These are phyloP conservation scores for Fistulina hepatica DNA, from an alignment of 1,284 basidiomycete species.

Conservation along the genomic window DNA sequence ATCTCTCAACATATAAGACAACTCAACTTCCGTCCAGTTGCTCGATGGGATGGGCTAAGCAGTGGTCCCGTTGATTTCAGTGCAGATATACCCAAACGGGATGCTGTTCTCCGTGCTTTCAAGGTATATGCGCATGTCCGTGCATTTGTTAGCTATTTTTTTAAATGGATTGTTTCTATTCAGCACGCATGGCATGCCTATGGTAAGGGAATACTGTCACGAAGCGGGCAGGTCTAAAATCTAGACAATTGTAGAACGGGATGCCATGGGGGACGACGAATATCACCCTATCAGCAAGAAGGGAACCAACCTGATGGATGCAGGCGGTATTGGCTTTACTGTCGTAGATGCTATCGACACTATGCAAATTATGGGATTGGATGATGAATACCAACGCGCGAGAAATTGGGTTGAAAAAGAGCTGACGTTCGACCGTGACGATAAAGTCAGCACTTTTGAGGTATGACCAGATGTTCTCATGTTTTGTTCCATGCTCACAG, in stretches of 20 bases:
- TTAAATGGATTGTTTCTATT: slow-evolving; percentile 10
- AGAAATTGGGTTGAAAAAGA: slow-evolving; percentile 66
- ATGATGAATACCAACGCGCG: slow-evolving; percentile 71
- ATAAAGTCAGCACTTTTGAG: slow-evolving; percentile 85
- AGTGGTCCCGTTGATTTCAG: too few species aligned
- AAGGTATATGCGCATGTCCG: slow-evolving; percentile 8
- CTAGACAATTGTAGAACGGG: too few species aligned
- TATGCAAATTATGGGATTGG: slow-evolving; percentile 76
- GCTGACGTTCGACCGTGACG: slow-evolving; percentile 73
- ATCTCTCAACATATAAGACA: too few species aligned
- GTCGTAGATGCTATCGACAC: slow-evolving; percentile 80
- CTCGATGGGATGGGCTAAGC: too few species aligned
- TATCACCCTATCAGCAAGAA: slow-evolving; percentile 70
- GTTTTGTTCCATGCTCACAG: too few species aligned
- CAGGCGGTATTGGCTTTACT: slow-evolving; percentile 79
- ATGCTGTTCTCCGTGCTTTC: slow-evolving; percentile 13
- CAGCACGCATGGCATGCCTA: slow-evolving; percentile 77
- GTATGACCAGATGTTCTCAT: slow-evolving; percentile 30
- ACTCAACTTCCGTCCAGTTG: too few species aligned
- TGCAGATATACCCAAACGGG: slow-evolving; percentile 11
- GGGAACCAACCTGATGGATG: slow-evolving; percentile 65
- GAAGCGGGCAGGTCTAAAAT: neutral
- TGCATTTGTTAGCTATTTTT: slow-evolving; percentile 1
- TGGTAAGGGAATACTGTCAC: slow-evolving; percentile 31
- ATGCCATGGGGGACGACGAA: slow-evolving; percentile 85